These are phyloP conservation scores for Triticum timopheevii DNA, from an alignment of 176 grass and related monocot species.

Conservation along the genomic window DNA sequence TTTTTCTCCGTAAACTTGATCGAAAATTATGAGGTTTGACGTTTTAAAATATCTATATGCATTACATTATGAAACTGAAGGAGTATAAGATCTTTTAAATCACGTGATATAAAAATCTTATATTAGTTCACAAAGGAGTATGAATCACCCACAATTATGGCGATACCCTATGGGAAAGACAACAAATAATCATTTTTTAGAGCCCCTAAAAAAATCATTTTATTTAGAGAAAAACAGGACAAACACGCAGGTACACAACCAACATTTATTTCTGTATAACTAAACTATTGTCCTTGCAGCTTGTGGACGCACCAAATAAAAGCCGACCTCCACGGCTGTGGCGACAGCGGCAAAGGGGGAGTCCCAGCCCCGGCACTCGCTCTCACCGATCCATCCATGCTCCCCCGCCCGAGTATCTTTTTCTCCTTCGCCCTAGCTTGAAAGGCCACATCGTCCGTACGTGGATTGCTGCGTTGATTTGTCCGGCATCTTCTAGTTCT, in stretches of 20 bases:
- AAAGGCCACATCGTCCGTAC: neutral
- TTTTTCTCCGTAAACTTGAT: too few species aligned
- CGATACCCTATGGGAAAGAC: neutral
- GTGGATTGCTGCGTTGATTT: neutral
- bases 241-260: neutral
- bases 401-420: neutral
- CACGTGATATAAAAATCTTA: too few species aligned
- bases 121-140: too few species aligned
- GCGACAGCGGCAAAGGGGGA: constrained; percentile 8
- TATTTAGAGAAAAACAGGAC: neutral
- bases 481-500: neutral
- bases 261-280: neutral
- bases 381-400: neutral
- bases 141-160: too few species aligned
- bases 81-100: too few species aligned
- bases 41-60: too few species aligned
- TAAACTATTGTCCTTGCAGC: neutral
- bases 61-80: too few species aligned
- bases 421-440: neutral
- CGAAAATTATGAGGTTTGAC: too few species aligned
- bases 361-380: neutral
- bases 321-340: constrained; percentile 30
- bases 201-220: too few species aligned
- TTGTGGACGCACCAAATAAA: neutral
- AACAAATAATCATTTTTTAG: neutral